A percentile compares a stretch with the other conserved stretches of the same genome.
These are phyloP conservation scores for Collariella sp. DNA, from an alignment of 495 filamentous ascomycete genomes.

Conservation along the genomic window DNA sequence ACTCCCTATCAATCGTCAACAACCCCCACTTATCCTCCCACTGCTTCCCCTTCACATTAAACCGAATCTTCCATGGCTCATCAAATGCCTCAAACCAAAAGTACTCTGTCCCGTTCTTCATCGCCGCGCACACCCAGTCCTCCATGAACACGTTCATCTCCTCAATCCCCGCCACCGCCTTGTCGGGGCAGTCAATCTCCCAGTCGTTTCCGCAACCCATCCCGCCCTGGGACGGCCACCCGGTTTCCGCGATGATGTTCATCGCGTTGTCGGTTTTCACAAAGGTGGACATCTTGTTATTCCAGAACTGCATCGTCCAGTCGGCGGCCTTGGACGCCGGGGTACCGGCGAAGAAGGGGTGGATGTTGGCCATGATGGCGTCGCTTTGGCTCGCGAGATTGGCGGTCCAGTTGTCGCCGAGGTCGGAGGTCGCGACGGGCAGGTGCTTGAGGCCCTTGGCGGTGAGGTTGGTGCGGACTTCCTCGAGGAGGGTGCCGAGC, in stretches of 20 bases:
- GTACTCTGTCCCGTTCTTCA: constrained; percentile 77
- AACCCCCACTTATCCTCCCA: constrained; percentile 98
- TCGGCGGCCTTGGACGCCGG: constrained; percentile 55
- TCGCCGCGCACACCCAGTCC: constrained; percentile 72
- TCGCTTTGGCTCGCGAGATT: constrained; percentile 62
- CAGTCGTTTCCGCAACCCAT: constrained; percentile 58
- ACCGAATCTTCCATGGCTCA: constrained; percentile 84
- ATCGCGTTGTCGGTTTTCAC: constrained; percentile 50
- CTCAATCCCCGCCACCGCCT: constrained; percentile 66
- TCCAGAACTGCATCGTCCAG: constrained; percentile 86
- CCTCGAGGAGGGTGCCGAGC: constrained; percentile 56
- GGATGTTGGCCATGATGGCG: constrained; percentile 91
- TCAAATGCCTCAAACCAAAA: constrained; percentile 98
- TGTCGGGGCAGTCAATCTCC: constrained; percentile 45
- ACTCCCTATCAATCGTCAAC: constrained; percentile 74
- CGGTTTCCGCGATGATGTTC: constrained; percentile 78
- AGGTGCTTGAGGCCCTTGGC: constrained; percentile 54
- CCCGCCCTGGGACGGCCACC: constrained; percentile 84
- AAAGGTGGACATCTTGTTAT: constrained; percentile 49
- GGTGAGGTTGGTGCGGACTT: constrained; percentile 65
- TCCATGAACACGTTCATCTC: constrained; percentile 84
- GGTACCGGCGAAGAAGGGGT: constrained; percentile 91
- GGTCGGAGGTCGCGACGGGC: constrained; percentile 78
- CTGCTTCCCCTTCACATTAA: constrained; percentile 57
- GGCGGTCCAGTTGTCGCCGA: constrained; percentile 80